Percentiles rank a stretch among this genome's conserved stretches.
phyloP scores from a whole-genome alignment of 2,329 filamentous ascomycete species.

The Verticillium klebahnii region DNA sequence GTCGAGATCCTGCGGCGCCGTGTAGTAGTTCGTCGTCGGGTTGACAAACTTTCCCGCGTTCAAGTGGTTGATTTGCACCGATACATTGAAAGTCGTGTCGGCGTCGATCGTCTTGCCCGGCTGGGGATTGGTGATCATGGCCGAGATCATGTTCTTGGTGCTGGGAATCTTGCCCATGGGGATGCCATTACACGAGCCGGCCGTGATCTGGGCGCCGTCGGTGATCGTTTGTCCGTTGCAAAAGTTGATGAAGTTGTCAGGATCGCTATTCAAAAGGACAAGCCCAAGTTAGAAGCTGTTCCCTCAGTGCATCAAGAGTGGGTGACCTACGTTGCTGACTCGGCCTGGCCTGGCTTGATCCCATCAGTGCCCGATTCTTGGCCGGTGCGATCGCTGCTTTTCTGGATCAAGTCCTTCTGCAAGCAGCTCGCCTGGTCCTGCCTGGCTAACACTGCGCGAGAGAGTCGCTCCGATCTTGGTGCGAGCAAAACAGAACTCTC shows the following conservation, averaged over 20 bases:
- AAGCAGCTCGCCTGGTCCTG: conserved; percentile 19
- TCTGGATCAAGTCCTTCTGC: conserved; percentile 34
- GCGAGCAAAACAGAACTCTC: not conserved
- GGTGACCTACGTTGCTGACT: conserved; percentile 38
- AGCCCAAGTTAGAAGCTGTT: conserved; percentile 5
- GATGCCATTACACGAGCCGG: conserved; percentile 53
- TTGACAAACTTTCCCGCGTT: conserved; percentile 51
- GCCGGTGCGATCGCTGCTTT: conserved; percentile 32
- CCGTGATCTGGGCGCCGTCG: conserved; percentile 45
- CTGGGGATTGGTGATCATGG: conserved; percentile 42
- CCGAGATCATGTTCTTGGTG: conserved; percentile 47
- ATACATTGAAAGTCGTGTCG: conserved; percentile 39
- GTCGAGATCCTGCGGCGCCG: conserved; percentile 47
- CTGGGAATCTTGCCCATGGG: conserved; percentile 54
- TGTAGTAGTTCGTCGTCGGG: conserved; percentile 48
- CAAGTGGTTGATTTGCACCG: conserved; percentile 43
- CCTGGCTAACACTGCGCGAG: not conserved
- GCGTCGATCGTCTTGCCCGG: conserved; percentile 32
- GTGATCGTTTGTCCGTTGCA: conserved; percentile 49
- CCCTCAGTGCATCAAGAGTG: not conserved
- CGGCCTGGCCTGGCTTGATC: conserved; percentile 21
- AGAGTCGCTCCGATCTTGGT: not conserved
- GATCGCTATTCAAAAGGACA: conserved; percentile 26
- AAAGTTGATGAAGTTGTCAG: conserved; percentile 57
- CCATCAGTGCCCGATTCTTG: conserved; percentile 25